Percentiles rank a stretch among this genome's conserved stretches.
Conservation (phyloP, 371 early-diverging fungal genomes). For the Nosema granulosis region DNA sequence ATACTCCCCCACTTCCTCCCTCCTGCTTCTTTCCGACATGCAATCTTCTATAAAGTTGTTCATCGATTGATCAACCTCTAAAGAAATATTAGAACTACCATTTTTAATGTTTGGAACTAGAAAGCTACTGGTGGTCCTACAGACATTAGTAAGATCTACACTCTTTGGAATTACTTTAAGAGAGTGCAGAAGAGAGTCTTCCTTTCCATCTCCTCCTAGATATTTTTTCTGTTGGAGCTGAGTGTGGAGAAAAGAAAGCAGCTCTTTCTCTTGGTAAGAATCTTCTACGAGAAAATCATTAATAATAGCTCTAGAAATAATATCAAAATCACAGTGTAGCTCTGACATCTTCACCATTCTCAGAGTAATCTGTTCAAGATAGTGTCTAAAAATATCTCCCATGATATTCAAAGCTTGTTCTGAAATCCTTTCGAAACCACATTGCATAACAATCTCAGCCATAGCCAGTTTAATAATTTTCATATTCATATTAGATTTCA, state of each 20-base stretch:
- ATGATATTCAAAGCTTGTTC: constrained; percentile 56
- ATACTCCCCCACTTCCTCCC: constrained; percentile 5
- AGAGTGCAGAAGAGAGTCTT: constrained; percentile 34
- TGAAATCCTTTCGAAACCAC: constrained; percentile 60
- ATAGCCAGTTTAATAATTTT: constrained; percentile 51
- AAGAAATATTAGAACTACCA: neutral
- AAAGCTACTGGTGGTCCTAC: constrained; percentile 4
- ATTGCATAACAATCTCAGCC: constrained; percentile 54
- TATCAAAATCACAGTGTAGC: constrained; percentile 5
- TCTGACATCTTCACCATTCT: constrained; percentile 9
- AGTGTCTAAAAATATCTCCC: constrained; percentile 48
- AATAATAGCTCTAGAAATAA: constrained; percentile 7
- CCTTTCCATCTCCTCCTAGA: constrained; percentile 8
- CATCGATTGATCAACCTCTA: constrained; percentile 15
- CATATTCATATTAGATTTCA: constrained; percentile 55
- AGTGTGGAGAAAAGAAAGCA: constrained; percentile 10
- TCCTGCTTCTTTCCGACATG: neutral
- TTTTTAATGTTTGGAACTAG: constrained; percentile 4
- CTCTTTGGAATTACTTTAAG: constrained; percentile 35
- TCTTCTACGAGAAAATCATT: constrained; percentile 1
- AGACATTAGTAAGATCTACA: constrained; percentile 9
- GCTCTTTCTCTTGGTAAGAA: constrained; percentile 21
- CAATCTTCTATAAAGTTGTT: constrained; percentile 33
- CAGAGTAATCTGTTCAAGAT: constrained; percentile 33
- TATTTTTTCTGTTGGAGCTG: constrained; percentile 26